These are phyloP conservation scores for Gymnopilus junonius DNA, from an alignment of 768 basidiomycete species.

Conservation along the genomic window DNA sequence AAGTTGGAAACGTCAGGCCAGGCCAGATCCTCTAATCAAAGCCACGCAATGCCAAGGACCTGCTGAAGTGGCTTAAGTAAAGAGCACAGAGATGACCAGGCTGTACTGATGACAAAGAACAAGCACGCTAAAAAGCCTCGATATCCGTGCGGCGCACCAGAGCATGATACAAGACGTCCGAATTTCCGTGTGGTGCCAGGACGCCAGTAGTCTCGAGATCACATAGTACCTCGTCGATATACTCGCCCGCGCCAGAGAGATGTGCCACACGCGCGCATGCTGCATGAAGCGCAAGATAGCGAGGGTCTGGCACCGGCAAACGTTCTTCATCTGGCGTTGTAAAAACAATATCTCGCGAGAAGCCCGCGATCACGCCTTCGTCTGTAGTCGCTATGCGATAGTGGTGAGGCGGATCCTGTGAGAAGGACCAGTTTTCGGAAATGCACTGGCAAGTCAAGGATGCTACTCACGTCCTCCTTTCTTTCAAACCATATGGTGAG, in stretches of 20 bases:
- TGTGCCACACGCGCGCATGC: conserved; percentile 34
- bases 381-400: conserved; percentile 9
- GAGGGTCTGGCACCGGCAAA: conserved; percentile 30
- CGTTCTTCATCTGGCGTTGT: conserved; percentile 15
- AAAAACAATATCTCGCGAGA: conserved; percentile 20
- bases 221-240: conserved; percentile 21
- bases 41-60: too few species aligned
- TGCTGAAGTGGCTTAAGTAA: too few species aligned
- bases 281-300: conserved; percentile 35
- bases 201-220: conserved; percentile 26
- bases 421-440: background rate
- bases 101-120: too few species aligned
- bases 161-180: conserved; percentile 3
- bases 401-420: conserved; percentile 9
- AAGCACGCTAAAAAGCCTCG: too few species aligned
- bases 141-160: too few species aligned
- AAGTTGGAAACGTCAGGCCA: too few species aligned
- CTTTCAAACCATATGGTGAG: conserved; percentile 24
- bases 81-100: too few species aligned
- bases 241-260: conserved; percentile 36
- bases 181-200: too few species aligned
- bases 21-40: too few species aligned
- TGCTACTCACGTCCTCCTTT: background rate
- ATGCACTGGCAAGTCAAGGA: background rate
- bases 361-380: background rate